Evolutionary conservation across 2,329 filamentous ascomycete genomes (phyloP).

Genomic region (Phaeosphaeria sp.): DNA sequence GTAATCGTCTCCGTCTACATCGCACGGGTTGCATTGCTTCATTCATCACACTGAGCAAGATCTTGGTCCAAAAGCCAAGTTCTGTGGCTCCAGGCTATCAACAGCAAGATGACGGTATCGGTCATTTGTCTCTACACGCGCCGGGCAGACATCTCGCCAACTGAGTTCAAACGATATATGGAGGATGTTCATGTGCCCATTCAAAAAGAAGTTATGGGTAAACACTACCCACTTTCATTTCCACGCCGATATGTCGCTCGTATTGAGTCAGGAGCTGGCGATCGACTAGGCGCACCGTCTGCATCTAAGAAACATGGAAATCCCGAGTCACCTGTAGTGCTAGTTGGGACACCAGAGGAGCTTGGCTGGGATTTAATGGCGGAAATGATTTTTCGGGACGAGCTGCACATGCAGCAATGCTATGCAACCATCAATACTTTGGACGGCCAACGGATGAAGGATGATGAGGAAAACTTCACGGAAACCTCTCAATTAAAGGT

Average conservation of each 20-base stretch:
- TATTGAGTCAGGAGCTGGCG: constrained; percentile 22
- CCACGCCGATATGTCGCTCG: constrained; percentile 20
- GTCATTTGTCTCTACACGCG: constrained; percentile 23
- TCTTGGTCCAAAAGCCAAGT: background rate
- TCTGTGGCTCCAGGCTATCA: background rate
- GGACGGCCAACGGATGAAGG: constrained; percentile 21
- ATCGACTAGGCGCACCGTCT: constrained; percentile 21
- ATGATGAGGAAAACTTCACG: constrained; percentile 30
- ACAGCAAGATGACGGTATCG: constrained; percentile 16
- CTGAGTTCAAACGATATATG: constrained; percentile 23
- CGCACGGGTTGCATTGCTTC: no score
- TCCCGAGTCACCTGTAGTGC: constrained; percentile 22
- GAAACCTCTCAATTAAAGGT: constrained; percentile 16
- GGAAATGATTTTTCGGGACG: constrained; percentile 29
- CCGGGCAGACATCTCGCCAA: constrained; percentile 22
- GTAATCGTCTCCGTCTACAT: no score
- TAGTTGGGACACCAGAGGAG: constrained; percentile 25
- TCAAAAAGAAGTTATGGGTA: constrained; percentile 23
- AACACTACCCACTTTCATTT: constrained; percentile 11
- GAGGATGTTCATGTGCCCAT: constrained; percentile 22
- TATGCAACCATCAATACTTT: constrained; percentile 21
- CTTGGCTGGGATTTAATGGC: constrained; percentile 27
- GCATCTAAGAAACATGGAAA: constrained; percentile 14
- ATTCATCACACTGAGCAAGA: background rate
- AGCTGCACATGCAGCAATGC: constrained; percentile 30